Percentiles rank a stretch among this genome's conserved stretches.
phyloP scores from a whole-genome alignment of 345 rosid species.

The Aquilaria malaccensis region DNA sequence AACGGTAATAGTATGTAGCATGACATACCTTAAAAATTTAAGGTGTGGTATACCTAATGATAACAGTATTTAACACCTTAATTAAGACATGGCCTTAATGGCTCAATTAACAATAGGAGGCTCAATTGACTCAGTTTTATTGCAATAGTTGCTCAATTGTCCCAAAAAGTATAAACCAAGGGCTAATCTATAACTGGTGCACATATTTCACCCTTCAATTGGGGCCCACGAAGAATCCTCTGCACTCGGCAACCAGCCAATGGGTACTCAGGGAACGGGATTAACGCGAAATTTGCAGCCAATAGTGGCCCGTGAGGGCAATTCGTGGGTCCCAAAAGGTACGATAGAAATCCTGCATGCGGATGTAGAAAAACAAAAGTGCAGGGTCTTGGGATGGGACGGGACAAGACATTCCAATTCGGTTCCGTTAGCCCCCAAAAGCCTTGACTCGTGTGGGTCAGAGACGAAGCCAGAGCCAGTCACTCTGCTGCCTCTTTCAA shows the following conservation, averaged over 20 bases:
- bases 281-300: slow-evolving; percentile 25
- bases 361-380: neutral
- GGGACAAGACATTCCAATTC: too few species aligned
- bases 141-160: too few species aligned
- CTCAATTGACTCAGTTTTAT: too few species aligned
- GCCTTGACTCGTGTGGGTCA: neutral
- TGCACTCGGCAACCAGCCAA: slow-evolving; percentile 24
- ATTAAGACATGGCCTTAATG: too few species aligned
- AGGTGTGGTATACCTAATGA: too few species aligned
- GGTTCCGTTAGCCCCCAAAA: neutral
- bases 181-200: too few species aligned
- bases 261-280: slow-evolving; percentile 22
- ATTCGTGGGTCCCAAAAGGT: slow-evolving; percentile 19
- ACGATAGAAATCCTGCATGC: neutral
- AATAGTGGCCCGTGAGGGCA: slow-evolving; percentile 28
- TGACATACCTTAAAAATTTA: too few species aligned
- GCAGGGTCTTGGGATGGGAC: neutral
- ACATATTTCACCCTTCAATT: neutral
- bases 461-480: neutral
- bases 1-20: too few species aligned
- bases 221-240: slow-evolving; percentile 36
- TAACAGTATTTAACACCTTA: too few species aligned
- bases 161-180: too few species aligned
- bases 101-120: too few species aligned
- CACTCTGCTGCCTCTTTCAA: neutral